These are phyloP conservation scores for Torulaspora pretoriensis DNA, from an alignment of 1,139 yeast genomes.

Conservation along the genomic window DNA sequence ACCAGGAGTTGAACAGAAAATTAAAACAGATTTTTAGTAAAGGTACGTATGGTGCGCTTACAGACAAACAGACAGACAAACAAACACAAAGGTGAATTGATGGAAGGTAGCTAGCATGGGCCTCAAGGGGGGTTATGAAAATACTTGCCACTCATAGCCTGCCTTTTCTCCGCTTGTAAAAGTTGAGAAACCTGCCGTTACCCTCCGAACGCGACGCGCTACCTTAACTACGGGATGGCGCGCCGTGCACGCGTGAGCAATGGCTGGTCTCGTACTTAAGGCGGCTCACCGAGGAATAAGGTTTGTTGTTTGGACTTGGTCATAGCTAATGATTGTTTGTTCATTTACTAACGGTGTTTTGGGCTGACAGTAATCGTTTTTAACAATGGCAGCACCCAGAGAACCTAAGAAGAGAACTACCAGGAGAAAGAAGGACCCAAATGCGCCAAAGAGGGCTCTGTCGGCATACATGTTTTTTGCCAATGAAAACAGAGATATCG, in stretches of 20 bases:
- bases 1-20: slow-evolving; percentile 1
- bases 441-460: slow-evolving; percentile 97
- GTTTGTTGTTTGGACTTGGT: background rate
- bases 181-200: background rate
- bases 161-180: no score
- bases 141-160: no score
- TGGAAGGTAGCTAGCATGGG: background rate
- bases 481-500: slow-evolving; percentile 92
- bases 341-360: slow-evolving; percentile 8
- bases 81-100: background rate
- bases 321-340: background rate
- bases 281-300: background rate
- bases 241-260: background rate
- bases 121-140: no score
- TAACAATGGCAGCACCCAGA: slow-evolving; percentile 40
- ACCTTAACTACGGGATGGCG: background rate
- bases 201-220: slow-evolving; percentile 12
- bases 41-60: background rate
- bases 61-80: slow-evolving; percentile 4
- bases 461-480: slow-evolving; percentile 99
- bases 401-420: slow-evolving; percentile 38
- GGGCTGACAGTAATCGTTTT: background rate
- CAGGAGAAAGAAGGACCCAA: slow-evolving; percentile 64
- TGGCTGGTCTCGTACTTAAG: background rate
- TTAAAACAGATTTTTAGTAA: slow-evolving; percentile 1